These are phyloP conservation scores for Aspergillus coremiiformis DNA, from an alignment of 495 filamentous ascomycete species.

Conservation along the genomic window DNA sequence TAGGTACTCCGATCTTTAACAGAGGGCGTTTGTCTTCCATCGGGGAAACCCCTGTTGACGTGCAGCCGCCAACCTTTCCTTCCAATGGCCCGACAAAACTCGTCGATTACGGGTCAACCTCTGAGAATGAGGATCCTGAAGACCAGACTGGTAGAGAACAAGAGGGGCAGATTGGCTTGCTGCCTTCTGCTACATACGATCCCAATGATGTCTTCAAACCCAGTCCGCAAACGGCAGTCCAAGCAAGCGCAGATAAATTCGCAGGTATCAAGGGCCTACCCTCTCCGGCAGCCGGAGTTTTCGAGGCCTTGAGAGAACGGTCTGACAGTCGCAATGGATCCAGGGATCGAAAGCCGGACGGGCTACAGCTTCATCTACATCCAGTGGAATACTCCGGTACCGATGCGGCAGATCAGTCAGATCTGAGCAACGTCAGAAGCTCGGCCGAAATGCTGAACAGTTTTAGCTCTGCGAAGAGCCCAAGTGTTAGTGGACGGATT, in stretches of 20 bases:
- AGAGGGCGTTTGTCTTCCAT: constrained; percentile 74
- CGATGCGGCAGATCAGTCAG: constrained; percentile 13
- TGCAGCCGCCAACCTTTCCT: constrained; percentile 42
- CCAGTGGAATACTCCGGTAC: constrained; percentile 39
- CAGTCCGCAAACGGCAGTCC: constrained; percentile 48
- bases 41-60: constrained; percentile 63
- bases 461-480: constrained; percentile 41
- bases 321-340: constrained; percentile 60
- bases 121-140: constrained; percentile 36
- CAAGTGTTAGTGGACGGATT: constrained; percentile 53
- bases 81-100: constrained; percentile 33
- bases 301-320: constrained; percentile 51
- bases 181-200: constrained; percentile 47
- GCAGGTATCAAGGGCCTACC: constrained; percentile 47
- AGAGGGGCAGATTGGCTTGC: constrained; percentile 24
- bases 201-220: constrained; percentile 35
- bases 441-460: constrained; percentile 43
- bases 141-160: constrained; percentile 28
- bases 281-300: constrained; percentile 49
- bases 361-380: constrained; percentile 66
- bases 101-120: constrained; percentile 43
- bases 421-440: constrained; percentile 38
- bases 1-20: constrained; percentile 63
- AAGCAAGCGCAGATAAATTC: constrained; percentile 33
- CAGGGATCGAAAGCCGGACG: constrained; percentile 72